phyloP scores from a whole-genome alignment of 208 protist genomes.

The Leishmania mexicana region DNA sequence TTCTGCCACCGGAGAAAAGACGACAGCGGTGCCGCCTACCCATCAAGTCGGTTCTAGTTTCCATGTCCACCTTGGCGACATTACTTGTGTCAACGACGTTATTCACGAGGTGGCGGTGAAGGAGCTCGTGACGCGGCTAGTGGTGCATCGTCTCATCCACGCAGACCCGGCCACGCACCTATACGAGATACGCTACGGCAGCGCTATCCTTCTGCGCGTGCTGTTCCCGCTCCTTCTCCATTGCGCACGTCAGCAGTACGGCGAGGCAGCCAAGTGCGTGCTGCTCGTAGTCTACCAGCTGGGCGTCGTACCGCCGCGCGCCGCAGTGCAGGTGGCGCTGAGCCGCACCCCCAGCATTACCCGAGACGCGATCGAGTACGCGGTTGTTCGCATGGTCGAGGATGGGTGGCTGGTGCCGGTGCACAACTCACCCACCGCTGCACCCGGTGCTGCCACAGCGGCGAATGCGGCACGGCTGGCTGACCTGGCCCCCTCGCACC shows the following conservation, averaged over 20 bases:
- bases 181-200: constrained; percentile 59
- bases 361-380: constrained; percentile 41
- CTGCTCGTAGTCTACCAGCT: constrained; percentile 62
- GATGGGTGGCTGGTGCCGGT: constrained; percentile 60
- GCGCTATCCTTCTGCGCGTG: constrained; percentile 63
- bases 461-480: neutral
- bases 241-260: constrained; percentile 54
- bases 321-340: constrained; percentile 49
- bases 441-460: neutral
- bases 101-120: constrained; percentile 69
- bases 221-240: constrained; percentile 61
- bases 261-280: constrained; percentile 54
- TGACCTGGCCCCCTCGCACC: neutral
- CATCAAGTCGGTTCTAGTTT: constrained; percentile 25
- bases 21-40: constrained; percentile 19
- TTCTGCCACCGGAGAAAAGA: constrained; percentile 24
- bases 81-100: constrained; percentile 16
- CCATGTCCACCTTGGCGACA: constrained; percentile 16
- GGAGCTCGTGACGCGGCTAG: constrained; percentile 69
- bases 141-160: constrained; percentile 71
- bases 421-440: neutral
- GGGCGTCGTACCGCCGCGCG: constrained; percentile 44
- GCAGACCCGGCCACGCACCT: constrained; percentile 32
- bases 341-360: constrained; percentile 37
- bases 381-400: constrained; percentile 44